Base-by-base conservation (phyloP, 2,329 filamentous ascomycete genomes). In the Rasamsonia emersonii region DNA sequence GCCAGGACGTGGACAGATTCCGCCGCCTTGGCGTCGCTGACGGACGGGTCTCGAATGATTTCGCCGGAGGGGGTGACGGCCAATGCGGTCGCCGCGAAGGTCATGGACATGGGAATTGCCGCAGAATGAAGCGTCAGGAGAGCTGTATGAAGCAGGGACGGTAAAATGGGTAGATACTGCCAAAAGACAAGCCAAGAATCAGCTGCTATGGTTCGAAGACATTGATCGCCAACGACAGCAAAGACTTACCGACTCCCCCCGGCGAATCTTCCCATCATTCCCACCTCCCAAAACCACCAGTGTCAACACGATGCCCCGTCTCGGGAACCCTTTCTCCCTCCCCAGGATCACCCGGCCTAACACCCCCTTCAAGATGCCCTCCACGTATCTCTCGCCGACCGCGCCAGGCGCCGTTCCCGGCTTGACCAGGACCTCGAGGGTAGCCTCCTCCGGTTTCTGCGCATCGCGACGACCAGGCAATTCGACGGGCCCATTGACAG, bases 401-500 rank as follows among this genome's bases (percentile, higher is more conserved):
- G 86, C 82, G 66, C 83, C 86, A 27, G 91, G 79, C 10, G 88
- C 88, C 42, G 81, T 78, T 20, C 82, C 80, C 29, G 89, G 89
- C 56, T 91, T 77, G 43, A 98, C 75, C 54, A 89, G 78, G 36
- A 98, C 84, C 60, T 96, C 91, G 43, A 98, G 70, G 30, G 81
- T 76, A 17, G 89, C 86, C 64, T 95, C 86, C 59, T 93, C 88
- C 5, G 91, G 82, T 44, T 91, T 76, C 58, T 96, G 86, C 15
- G 58, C 51, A 54, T 98, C 89, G 49, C 85, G 77, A 49, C 88
- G 76, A 46, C 79, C 58, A 9, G 59, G 77, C 10, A 89, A 85
- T 64, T 98, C 91, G 45, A 96, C 76, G 10, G 91, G 91, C 0
- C 89, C 91, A 60, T 94, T 96, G 44, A 93, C 86, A 9, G 85